Evolutionary conservation across 495 filamentous ascomycete species (phyloP).

Genomic region (Penicillium egyptiacum): DNA sequence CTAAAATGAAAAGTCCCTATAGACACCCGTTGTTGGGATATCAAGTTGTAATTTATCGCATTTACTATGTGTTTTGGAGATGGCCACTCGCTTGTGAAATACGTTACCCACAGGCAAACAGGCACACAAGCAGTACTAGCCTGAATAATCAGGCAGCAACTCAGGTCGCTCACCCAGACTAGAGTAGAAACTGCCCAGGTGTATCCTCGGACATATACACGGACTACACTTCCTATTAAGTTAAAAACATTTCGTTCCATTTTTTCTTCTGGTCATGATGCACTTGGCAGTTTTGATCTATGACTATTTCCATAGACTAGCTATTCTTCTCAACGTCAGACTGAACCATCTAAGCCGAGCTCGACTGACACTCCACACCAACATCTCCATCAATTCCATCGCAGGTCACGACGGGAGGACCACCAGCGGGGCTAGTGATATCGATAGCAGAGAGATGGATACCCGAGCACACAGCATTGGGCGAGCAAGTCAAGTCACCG

Average conservation of each 20-base stretch:
- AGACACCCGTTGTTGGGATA: no score
- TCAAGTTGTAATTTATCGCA: no score
- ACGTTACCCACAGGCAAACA: no score
- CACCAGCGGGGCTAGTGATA: conserved; percentile 49
- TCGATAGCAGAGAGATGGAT: conserved; percentile 53
- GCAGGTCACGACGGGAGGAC: conserved; percentile 48
- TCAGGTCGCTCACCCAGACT: no score
- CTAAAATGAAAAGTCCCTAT: no score
- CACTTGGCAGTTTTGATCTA: background rate
- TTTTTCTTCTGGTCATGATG: background rate
- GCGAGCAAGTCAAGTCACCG: conserved; percentile 52
- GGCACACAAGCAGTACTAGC: no score
- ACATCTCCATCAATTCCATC: conserved; percentile 53
- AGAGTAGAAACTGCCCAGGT: no score
- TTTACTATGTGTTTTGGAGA: no score
- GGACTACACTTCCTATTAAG: background rate
- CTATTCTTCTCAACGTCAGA: background rate
- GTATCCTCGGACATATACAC: background rate
- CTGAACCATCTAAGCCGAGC: background rate
- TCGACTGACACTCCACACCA: conserved; percentile 43
- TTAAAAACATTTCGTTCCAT: background rate
- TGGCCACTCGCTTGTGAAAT: no score
- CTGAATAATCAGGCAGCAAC: no score
- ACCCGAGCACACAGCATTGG: conserved; percentile 53
- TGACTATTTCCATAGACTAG: background rate